phyloP scores from a whole-genome alignment of 495 filamentous ascomycete genomes.

The Neurospora discreta region DNA sequence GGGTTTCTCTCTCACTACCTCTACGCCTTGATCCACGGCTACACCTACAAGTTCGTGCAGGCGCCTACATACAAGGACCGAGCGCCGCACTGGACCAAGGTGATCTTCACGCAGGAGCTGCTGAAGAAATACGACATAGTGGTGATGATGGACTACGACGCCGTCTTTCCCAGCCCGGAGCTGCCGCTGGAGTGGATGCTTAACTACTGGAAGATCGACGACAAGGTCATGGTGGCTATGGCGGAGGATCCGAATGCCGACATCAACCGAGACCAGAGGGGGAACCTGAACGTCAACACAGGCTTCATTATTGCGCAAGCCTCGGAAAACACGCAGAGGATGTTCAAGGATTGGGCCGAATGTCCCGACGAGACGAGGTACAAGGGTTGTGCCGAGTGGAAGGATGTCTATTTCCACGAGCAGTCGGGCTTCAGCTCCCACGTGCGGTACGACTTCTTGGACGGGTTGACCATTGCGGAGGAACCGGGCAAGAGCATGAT shows the following conservation, averaged over 20 bases:
- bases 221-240: conserved; percentile 33
- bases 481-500: conserved; percentile 10
- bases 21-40: conserved; percentile 40
- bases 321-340: conserved; percentile 12
- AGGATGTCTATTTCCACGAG: conserved; percentile 16
- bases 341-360: conserved; percentile 22
- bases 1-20: conserved; percentile 33
- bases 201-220: conserved; percentile 40
- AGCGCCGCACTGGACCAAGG: conserved; percentile 39
- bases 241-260: conserved; percentile 26
- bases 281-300: conserved; percentile 17
- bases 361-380: conserved; percentile 7
- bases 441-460: conserved; percentile 19
- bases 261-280: conserved; percentile 9
- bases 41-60: conserved; percentile 41
- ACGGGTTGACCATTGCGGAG: conserved; percentile 16
- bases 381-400: conserved; percentile 17
- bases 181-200: conserved; percentile 44
- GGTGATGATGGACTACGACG: conserved; percentile 41
- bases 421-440: conserved; percentile 21
- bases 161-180: conserved; percentile 36
- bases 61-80: conserved; percentile 22
- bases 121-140: conserved; percentile 37
- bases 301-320: conserved; percentile 23
- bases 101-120: conserved; percentile 33